A percentile compares a stretch with the other conserved stretches of the same genome.
Evolutionary conservation across 805 yeast species (phyloP).

Genomic region (Suhomyces vadensis): DNA sequence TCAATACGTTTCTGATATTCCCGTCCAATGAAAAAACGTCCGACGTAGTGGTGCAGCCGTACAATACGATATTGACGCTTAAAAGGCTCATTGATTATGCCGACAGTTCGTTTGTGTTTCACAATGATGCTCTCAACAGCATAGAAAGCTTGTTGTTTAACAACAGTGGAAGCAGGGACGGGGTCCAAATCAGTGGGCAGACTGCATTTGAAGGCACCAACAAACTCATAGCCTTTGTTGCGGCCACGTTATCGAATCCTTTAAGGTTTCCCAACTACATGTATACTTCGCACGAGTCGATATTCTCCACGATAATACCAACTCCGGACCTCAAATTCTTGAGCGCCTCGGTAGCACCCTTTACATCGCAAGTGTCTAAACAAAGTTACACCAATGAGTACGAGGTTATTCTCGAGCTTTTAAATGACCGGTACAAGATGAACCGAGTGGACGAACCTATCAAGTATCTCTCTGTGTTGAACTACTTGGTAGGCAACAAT

Average conservation of each 20-base stretch:
- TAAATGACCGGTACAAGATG: slow-evolving; percentile 78
- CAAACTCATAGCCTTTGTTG: slow-evolving; percentile 79
- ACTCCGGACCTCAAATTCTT: slow-evolving; percentile 78
- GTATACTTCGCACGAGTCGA: slow-evolving; percentile 81
- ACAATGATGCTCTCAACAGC: slow-evolving; percentile 78
- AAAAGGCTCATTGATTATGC: slow-evolving; percentile 80
- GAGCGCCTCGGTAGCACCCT: slow-evolving; percentile 43
- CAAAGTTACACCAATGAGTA: slow-evolving; percentile 74
- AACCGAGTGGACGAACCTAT: slow-evolving; percentile 47
- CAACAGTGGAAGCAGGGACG: slow-evolving; percentile 7
- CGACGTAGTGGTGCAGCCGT: slow-evolving; percentile 98
- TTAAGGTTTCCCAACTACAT: slow-evolving; percentile 89
- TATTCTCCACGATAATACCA: slow-evolving; percentile 80
- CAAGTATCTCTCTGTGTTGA: slow-evolving; percentile 66
- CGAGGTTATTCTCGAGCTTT: slow-evolving; percentile 79
- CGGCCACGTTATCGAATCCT: slow-evolving; percentile 84
- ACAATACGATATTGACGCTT: slow-evolving; percentile 82
- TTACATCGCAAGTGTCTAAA: slow-evolving; percentile 41
- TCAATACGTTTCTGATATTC: slow-evolving; percentile 84
- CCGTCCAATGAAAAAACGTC: slow-evolving; percentile 76
- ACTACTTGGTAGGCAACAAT: slow-evolving; percentile 63
- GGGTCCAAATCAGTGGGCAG: slow-evolving; percentile 30
- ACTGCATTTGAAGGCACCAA: slow-evolving; percentile 80
- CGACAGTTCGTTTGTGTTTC: slow-evolving; percentile 87
- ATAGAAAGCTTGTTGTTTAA: slow-evolving; percentile 53